Percentiles rank a stretch among this genome's conserved stretches.
These are phyloP conservation scores for Tephrocybe sp. DNA, from an alignment of 768 basidiomycete genomes.

Conservation along the genomic window DNA sequence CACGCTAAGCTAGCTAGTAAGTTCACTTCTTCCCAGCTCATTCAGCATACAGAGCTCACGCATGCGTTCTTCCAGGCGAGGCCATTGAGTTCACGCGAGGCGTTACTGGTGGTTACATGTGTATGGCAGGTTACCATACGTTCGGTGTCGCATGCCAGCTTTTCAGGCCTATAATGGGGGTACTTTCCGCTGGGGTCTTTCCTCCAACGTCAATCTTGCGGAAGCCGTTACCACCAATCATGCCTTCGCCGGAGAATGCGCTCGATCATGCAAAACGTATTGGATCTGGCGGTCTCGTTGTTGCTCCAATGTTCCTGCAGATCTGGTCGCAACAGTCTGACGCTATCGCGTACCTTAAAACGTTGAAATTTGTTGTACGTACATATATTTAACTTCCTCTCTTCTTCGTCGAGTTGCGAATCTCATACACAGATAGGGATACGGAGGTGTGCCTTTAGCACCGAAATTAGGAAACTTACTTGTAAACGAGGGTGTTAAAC, in stretches of 20 bases:
- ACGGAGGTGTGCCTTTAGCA: conserved; percentile 11
- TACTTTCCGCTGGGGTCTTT: conserved; percentile 26
- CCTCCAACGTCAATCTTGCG: conserved; percentile 25
- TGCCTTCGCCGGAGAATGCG: conserved; percentile 37
- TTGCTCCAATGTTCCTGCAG: conserved; percentile 36
- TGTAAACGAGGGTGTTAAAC: conserved; percentile 4
- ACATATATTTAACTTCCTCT: too few species aligned
- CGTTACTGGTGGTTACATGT: not conserved
- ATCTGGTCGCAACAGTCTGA: conserved; percentile 28
- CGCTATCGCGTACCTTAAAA: conserved; percentile 16
- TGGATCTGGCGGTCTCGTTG: conserved; percentile 26
- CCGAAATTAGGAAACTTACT: conserved; percentile 12
- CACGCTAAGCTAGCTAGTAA: too few species aligned
- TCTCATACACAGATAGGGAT: not conserved
- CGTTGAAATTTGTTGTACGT: conserved; percentile 11
- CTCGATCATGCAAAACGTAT: conserved; percentile 30
- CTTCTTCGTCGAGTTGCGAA: not conserved
- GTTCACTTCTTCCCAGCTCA: too few species aligned
- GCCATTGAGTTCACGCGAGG: not conserved
- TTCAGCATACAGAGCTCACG: too few species aligned
- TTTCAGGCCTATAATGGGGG: conserved; percentile 23
- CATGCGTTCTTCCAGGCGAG: not conserved
- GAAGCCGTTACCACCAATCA: conserved; percentile 25
- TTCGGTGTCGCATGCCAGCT: conserved; percentile 30
- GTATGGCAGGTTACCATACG: conserved; percentile 39